A percentile compares a stretch with the other conserved stretches of the same genome.
Evolutionary conservation across 345 rosid species (phyloP).

Genomic region (Turnera subulata): DNA sequence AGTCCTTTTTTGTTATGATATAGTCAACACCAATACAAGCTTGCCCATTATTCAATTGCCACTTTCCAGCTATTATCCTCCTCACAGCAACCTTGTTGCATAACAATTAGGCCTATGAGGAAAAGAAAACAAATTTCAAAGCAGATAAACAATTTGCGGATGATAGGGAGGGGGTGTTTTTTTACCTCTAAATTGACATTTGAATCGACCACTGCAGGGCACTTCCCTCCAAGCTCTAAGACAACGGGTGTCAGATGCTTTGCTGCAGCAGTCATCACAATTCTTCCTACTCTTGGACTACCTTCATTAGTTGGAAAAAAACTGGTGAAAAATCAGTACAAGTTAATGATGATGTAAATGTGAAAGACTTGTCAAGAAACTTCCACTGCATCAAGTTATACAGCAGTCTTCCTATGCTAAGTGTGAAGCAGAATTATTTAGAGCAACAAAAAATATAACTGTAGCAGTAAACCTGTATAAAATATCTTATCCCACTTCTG

Average conservation of each 20-base stretch:
- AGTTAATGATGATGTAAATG: not conserved
- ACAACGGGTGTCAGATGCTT: conserved; percentile 49
- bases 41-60: conserved; percentile 50
- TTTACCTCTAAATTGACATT: conserved; percentile 35
- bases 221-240: conserved; percentile 56
- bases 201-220: conserved; percentile 54
- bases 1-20: conserved; percentile 41
- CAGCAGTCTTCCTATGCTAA: too few relatives aligned
- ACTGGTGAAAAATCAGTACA: not conserved
- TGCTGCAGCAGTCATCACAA: conserved; percentile 58
- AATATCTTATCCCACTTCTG: conserved; percentile 56
- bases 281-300: conserved; percentile 40
- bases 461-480: conserved; percentile 41
- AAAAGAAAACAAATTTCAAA: not conserved
- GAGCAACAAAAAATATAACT: not conserved
- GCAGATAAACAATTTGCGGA: too few relatives aligned
- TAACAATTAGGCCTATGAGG: not conserved
- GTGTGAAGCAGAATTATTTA: not conserved
- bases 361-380: not conserved
- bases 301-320: conserved; percentile 18
- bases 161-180: not conserved
- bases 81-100: conserved; percentile 35
- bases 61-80: conserved; percentile 52
- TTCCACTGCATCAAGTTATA: too few relatives aligned
- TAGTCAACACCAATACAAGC: conserved; percentile 50